Evolutionary conservation across 148 eudicot genomes (phyloP).

Genomic region (Cornus suecica): DNA sequence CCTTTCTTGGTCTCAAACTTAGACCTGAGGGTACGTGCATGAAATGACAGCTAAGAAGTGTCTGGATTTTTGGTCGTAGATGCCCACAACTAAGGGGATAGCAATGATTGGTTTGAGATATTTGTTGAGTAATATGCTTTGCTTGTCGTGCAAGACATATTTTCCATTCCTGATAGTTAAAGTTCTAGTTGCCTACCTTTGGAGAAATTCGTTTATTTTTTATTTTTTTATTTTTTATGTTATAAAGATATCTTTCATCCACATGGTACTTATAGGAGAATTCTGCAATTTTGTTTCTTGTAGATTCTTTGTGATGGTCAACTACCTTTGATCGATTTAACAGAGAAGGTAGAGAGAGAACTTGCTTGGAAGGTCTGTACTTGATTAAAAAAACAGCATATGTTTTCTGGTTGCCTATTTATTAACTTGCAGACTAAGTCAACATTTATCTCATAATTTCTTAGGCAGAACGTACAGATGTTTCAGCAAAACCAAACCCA

Average conservation of each 20-base stretch:
- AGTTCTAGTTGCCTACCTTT: background rate
- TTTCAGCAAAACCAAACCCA: slow-evolving; percentile 69
- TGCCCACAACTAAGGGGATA: background rate
- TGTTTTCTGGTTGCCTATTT: background rate
- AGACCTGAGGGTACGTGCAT: no score
- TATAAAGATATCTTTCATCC: background rate
- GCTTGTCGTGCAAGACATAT: background rate
- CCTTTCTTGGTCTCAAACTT: no score
- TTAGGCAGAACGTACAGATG: slow-evolving; percentile 89
- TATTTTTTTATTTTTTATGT: background rate
- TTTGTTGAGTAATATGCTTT: no score
- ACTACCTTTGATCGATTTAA: slow-evolving; percentile 82
- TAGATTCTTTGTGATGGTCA: slow-evolving; percentile 89
- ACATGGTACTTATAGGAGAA: background rate
- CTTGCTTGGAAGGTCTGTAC: slow-evolving; percentile 81
- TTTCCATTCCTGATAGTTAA: background rate
- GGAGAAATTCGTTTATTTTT: background rate
- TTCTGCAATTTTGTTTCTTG: slow-evolving; percentile 14
- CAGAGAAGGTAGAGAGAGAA: slow-evolving; percentile 88
- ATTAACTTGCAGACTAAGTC: background rate
- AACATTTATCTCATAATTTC: slow-evolving; percentile 14
- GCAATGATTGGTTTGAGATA: background rate
- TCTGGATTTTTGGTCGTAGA: slow-evolving; percentile 2
- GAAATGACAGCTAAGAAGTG: no score
- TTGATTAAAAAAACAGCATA: background rate